These are phyloP conservation scores for Kluyveromyces starmeri DNA, from an alignment of 805 yeast species.

Conservation along the genomic window DNA sequence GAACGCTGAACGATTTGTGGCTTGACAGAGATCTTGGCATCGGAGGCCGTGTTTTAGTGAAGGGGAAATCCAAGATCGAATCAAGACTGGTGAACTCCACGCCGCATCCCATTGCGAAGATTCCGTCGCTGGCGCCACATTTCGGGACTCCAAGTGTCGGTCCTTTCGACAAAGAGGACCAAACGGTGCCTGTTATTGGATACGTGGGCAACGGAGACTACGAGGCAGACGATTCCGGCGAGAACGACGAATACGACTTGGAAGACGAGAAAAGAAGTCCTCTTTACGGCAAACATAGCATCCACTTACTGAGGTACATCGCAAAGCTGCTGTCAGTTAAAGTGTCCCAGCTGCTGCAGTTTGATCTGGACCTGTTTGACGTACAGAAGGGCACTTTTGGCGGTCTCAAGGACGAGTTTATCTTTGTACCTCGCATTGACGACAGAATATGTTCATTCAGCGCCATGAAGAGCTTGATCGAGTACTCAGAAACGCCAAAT, in stretches of 20 bases:
- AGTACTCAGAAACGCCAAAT: conserved; percentile 35
- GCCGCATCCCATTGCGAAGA: conserved; percentile 66
- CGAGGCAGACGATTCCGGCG: conserved; percentile 20
- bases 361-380: conserved; percentile 75
- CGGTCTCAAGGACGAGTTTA: conserved; percentile 67
- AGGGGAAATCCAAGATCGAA: conserved; percentile 30
- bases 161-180: conserved; percentile 70
- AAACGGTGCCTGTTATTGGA: conserved; percentile 72
- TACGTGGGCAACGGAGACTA: conserved; percentile 31
- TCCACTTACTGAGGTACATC: conserved; percentile 58
- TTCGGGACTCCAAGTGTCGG: conserved; percentile 63
- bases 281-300: conserved; percentile 57
- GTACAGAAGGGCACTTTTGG: conserved; percentile 73
- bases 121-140: conserved; percentile 82
- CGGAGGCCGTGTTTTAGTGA: conserved; percentile 66
- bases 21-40: conserved; percentile 82
- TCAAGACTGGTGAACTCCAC: conserved; percentile 46
- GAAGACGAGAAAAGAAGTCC: conserved; percentile 58
- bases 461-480: conserved; percentile 53
- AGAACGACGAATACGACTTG: conserved; percentile 35
- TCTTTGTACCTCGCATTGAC: conserved; percentile 77
- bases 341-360: conserved; percentile 54
- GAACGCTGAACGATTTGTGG: conserved; percentile 58
- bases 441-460: conserved; percentile 77
- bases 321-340: conserved; percentile 50